A percentile compares a stretch with the other conserved stretches of the same genome.
phyloP scores from a whole-genome alignment of 768 basidiomycete species.

The Boletus fagicola region DNA sequence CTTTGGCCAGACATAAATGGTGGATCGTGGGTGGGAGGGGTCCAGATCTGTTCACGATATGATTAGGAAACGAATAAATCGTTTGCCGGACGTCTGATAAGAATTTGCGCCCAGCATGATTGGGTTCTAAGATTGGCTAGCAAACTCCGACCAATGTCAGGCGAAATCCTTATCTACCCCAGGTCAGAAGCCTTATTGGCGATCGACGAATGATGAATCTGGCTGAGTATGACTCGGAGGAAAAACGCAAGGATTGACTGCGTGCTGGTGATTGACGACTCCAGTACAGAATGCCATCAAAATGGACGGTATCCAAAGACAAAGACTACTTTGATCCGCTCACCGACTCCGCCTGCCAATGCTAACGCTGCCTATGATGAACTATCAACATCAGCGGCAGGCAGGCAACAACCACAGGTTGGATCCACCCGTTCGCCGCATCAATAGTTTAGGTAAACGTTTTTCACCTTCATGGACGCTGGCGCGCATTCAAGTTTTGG shows the following conservation, averaged over 20 bases:
- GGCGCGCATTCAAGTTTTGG: not conserved
- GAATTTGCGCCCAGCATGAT: not conserved
- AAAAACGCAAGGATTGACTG: not conserved
- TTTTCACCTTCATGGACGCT: not conserved
- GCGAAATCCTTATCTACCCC: conserved; percentile 19
- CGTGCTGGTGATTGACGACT: not conserved
- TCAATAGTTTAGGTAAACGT: not conserved
- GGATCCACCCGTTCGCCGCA: not conserved
- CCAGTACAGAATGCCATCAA: not conserved
- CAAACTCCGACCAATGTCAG: conserved; percentile 9
- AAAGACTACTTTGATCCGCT: not conserved
- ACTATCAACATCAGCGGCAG: not conserved
- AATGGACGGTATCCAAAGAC: too few relatives aligned
- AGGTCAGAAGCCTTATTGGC: conserved; percentile 1
- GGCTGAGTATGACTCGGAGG: too few relatives aligned
- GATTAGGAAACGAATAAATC: not conserved
- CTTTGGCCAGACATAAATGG: conserved; percentile 20
- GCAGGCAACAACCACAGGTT: not conserved
- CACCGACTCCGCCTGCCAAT: not conserved
- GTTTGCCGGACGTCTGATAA: conserved; percentile 18
- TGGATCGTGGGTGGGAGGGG: not conserved
- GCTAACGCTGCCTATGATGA: not conserved
- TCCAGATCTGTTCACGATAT: not conserved
- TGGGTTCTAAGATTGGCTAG: not conserved
- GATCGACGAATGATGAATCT: not conserved